Evolutionary conservation across 2,329 filamentous ascomycete species (phyloP), one percentile per base, ranked within the genome.

Genomic region (Cytospora leucostoma): DNA sequence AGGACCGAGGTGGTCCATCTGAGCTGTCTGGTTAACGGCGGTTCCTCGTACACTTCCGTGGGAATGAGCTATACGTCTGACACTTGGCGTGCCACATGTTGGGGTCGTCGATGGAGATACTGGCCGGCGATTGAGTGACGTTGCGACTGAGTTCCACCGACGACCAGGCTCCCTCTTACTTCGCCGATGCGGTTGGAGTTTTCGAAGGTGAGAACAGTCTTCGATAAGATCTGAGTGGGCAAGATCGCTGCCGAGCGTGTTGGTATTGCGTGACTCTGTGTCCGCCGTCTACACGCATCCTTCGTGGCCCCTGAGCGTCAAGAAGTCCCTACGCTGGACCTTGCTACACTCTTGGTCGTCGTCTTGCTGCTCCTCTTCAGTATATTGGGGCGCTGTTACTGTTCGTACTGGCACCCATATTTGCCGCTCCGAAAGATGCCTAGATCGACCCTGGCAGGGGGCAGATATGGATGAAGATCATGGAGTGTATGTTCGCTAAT

Each of bases 401-500:
- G n/a, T 27, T 17, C 32, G 19, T 13, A 17, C 38, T 63, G 40
- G 44, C 21, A 17, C 27, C 35, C 15, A 44, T 8, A 32, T 17
- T 58, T 12, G 56, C 7, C n/a, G 64, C 60, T 33, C 62, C 65
- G 35, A 50, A 52, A 6, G 68, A 47, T 0, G 77, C 73, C 1
- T 77, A 73, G 37, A 80, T 79, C 0, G 81, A 80, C 51, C 83
- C 78, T 1, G 88, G 88, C 3, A 90, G 78, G 1, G 27, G 90
- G 74, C 0, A 88, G 87, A 67, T 88, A 89, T 0, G 88, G 87
- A 64, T 89, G 83, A 0, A 88, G 84, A 52, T 91, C 84, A 65
- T 89, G 86, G 4, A 88, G 87, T 27, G 70, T 85, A 88, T 8
- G 82, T 80, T 67, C 85, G 77, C 58, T 79, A 65, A 84, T 88